Conservation (phyloP, 352 stramenopile genomes). For the Phytophthora idaei region DNA sequence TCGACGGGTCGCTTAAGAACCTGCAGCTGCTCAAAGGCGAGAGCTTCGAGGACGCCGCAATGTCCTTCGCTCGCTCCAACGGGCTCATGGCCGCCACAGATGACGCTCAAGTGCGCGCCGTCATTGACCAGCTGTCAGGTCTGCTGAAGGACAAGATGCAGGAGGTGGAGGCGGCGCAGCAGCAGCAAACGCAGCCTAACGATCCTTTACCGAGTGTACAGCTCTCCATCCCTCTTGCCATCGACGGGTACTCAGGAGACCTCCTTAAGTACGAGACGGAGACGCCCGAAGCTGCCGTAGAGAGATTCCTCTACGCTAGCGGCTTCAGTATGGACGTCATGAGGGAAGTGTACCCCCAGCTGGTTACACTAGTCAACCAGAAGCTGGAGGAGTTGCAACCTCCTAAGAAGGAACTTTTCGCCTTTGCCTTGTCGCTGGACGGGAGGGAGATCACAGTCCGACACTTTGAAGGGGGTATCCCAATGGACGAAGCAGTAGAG, state of each 20-base stretch:
- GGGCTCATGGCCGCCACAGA: slow-evolving; percentile 60
- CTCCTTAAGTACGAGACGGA: slow-evolving; percentile 72
- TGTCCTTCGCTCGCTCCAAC: slow-evolving; percentile 66
- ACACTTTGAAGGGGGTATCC: slow-evolving; percentile 71
- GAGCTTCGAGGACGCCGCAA: slow-evolving; percentile 64
- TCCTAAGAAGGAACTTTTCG: slow-evolving; percentile 60
- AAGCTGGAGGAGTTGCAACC: slow-evolving; percentile 65
- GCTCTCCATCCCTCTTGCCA: slow-evolving; percentile 61
- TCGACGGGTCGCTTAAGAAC: slow-evolving; percentile 66
- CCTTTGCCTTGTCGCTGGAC: slow-evolving; percentile 63
- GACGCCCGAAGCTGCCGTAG: slow-evolving; percentile 53
- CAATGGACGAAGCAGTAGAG: slow-evolving; percentile 61
- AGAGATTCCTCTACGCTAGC: slow-evolving; percentile 70
- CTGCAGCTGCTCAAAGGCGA: slow-evolving; percentile 74
- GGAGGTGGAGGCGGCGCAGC: slow-evolving; percentile 44
- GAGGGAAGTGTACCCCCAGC: slow-evolving; percentile 63
- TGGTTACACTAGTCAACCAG: slow-evolving; percentile 60
- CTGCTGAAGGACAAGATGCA: slow-evolving; percentile 69
- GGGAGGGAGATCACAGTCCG: slow-evolving; percentile 48
- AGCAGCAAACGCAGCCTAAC: slow-evolving; percentile 3
- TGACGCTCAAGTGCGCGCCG: slow-evolving; percentile 49
- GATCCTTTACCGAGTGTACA: slow-evolving; percentile 47
- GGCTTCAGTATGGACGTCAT: slow-evolving; percentile 69
- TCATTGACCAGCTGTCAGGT: slow-evolving; percentile 70
- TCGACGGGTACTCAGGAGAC: slow-evolving; percentile 54